Evolutionary conservation across 176 grass and related monocot species (phyloP).

Genomic region (Triticum dicoccoides): DNA sequence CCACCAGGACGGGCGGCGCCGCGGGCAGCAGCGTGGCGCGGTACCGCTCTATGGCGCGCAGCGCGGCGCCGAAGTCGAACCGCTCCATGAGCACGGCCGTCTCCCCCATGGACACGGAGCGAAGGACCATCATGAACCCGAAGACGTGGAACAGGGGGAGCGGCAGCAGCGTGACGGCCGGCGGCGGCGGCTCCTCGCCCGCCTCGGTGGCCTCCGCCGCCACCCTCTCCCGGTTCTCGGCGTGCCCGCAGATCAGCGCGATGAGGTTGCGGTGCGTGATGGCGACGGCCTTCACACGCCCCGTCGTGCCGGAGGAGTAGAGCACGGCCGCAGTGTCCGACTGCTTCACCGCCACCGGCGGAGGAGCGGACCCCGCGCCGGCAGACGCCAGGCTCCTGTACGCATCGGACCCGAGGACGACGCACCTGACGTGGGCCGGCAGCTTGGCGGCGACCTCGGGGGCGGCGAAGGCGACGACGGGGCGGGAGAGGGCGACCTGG

Average conservation of each 20-base stretch:
- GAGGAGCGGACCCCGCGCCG: not conserved
- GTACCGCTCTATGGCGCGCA: constrained; percentile 61
- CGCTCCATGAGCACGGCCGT: constrained; percentile 80
- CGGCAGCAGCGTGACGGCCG: constrained; percentile 47
- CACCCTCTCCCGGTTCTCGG: not conserved
- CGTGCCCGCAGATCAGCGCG: constrained; percentile 27
- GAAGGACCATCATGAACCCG: constrained; percentile 66
- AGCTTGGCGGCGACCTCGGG: constrained; percentile 42
- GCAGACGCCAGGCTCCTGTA: constrained; percentile 34
- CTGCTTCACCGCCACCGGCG: constrained; percentile 52
- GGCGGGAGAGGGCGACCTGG: constrained; percentile 43
- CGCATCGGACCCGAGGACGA: constrained; percentile 57
- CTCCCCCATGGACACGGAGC: constrained; percentile 57
- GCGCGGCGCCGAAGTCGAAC: constrained; percentile 55
- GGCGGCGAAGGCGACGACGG: constrained; percentile 47
- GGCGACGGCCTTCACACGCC: constrained; percentile 66
- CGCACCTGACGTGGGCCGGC: constrained; percentile 18
- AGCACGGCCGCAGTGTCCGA: constrained; percentile 74
- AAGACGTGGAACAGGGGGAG: constrained; percentile 80
- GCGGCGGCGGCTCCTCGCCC: constrained; percentile 20
- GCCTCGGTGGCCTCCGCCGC: constrained; percentile 31
- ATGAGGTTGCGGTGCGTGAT: constrained; percentile 79
- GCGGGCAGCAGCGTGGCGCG: constrained; percentile 54
- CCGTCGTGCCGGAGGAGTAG: constrained; percentile 90
- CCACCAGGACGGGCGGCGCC: constrained; percentile 70